phyloP scores from a whole-genome alignment of 257 asterid genomes.

The Echium plantagineum region DNA sequence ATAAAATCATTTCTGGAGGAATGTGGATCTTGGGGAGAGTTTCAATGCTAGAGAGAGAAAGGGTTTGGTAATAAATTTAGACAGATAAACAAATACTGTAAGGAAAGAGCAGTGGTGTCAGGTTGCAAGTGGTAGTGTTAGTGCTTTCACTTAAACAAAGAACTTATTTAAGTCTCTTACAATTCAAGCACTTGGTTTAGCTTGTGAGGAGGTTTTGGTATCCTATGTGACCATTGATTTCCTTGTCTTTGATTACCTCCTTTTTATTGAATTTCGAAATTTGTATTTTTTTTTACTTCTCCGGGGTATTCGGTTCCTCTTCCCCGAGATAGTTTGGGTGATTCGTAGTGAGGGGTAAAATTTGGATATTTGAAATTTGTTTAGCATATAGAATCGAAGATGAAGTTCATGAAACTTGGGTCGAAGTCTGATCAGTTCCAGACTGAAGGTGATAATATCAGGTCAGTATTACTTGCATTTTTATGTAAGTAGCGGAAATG shows the following conservation, averaged over 20 bases:
- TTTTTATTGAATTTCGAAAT: background rate
- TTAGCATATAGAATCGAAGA: constrained; percentile 15
- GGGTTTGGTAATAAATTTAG: constrained; percentile 1
- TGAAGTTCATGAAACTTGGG: constrained; percentile 98
- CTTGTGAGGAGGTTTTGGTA: constrained; percentile 3
- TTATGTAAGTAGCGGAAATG: background rate
- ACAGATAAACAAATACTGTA: constrained; percentile 13
- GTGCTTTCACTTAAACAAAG: constrained; percentile 15
- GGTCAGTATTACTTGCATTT: constrained; percentile 32
- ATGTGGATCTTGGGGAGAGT: constrained; percentile 27
- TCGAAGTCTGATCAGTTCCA: constrained; percentile 86
- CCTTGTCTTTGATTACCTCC: constrained; percentile 1
- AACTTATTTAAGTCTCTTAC: constrained; percentile 9
- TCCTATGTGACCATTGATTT: background rate
- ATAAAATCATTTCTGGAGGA: constrained; percentile 10
- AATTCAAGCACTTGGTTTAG: constrained; percentile 9
- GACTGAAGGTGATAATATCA: constrained; percentile 62
- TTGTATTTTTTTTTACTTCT: background rate
- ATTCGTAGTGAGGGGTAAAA: background rate
- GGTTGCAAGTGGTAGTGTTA: constrained; percentile 21
- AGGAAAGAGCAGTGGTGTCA: constrained; percentile 20
- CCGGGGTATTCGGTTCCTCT: background rate
- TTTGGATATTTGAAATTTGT: background rate
- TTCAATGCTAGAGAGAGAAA: constrained; percentile 9
- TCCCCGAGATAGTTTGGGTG: background rate